Percentiles rank a stretch among this genome's conserved stretches.
Conservation (phyloP, 345 rosid genomes). For the Angophora floribunda region DNA sequence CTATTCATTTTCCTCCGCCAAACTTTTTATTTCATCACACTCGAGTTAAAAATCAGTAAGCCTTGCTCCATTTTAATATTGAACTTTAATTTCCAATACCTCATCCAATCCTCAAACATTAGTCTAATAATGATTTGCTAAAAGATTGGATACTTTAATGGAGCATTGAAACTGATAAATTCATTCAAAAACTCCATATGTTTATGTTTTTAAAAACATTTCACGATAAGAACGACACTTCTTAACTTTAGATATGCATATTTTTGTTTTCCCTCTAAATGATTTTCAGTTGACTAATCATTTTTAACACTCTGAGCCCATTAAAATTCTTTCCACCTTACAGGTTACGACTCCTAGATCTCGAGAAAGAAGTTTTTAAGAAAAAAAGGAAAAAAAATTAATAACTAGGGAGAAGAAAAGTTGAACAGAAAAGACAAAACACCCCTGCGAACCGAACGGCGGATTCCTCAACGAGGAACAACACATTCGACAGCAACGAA, state of each 20-base stretch:
- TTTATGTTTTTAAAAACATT: not conserved
- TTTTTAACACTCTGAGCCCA: not conserved
- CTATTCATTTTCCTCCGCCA: not conserved
- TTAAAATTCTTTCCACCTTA: not conserved
- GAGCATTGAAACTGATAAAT: not conserved
- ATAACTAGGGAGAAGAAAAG: not conserved
- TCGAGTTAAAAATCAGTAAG: not conserved
- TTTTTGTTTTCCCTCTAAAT: not conserved
- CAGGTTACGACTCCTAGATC: not conserved
- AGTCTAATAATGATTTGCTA: not conserved
- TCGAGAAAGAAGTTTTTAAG: not conserved
- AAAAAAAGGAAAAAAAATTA: not conserved
- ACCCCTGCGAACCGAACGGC: not conserved
- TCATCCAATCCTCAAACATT: not conserved
- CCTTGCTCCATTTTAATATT: too few relatives aligned
- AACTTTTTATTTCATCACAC: not conserved
- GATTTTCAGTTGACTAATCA: not conserved
- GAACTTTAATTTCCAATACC: not conserved
- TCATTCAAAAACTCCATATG: fast-evolving
- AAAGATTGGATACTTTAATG: not conserved
- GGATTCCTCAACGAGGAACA: not conserved
- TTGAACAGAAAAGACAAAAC: not conserved
- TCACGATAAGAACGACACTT: not conserved
- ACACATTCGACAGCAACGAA: not conserved
- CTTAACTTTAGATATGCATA: not conserved